Percentiles rank a stretch among this genome's conserved stretches.
phyloP scores from a whole-genome alignment of 2,329 filamentous ascomycete species.

The Rutstroemia sp. region DNA sequence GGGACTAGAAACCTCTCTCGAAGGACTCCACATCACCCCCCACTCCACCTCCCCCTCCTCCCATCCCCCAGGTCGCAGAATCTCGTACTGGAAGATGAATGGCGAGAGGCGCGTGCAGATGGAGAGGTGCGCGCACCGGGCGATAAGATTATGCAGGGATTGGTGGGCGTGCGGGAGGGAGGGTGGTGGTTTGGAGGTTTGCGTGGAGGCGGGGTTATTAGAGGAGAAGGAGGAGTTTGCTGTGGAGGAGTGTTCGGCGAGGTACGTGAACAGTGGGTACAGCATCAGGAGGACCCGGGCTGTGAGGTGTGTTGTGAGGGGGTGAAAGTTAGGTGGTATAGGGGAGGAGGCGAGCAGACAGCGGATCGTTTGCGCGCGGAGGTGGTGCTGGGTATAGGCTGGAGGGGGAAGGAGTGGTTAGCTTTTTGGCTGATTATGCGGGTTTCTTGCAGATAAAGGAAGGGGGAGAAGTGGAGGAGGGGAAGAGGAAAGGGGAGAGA shows the following conservation, averaged over 20 bases:
- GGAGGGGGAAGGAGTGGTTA: too few species aligned
- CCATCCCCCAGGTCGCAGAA: constrained; percentile 9
- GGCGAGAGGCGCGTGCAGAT: constrained; percentile 19
- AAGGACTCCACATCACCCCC: not conserved
- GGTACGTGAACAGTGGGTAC: constrained; percentile 18
- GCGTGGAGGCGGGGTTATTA: not conserved
- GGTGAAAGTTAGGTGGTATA: not conserved
- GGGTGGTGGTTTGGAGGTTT: not conserved
- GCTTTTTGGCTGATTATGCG: not conserved
- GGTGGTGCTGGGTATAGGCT: constrained; percentile 20
- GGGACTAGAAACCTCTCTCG: too few species aligned
- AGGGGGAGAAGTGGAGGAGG: not conserved
- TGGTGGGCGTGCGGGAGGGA: constrained; percentile 16
- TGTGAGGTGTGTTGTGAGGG: constrained; percentile 30
- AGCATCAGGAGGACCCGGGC: constrained; percentile 39
- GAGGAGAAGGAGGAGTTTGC: not conserved
- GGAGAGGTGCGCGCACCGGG: constrained; percentile 21
- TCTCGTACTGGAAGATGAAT: constrained; percentile 20
- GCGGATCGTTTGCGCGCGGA: constrained; percentile 17
- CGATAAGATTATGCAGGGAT: constrained; percentile 23
- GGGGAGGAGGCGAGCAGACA: not conserved
- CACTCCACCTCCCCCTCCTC: too few species aligned
- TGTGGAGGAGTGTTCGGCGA: constrained; percentile 12
- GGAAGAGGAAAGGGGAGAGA: not conserved
- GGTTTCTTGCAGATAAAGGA: too few species aligned